phyloP scores from a whole-genome alignment of 1,139 yeast genomes.

The Hansenula sp. region DNA sequence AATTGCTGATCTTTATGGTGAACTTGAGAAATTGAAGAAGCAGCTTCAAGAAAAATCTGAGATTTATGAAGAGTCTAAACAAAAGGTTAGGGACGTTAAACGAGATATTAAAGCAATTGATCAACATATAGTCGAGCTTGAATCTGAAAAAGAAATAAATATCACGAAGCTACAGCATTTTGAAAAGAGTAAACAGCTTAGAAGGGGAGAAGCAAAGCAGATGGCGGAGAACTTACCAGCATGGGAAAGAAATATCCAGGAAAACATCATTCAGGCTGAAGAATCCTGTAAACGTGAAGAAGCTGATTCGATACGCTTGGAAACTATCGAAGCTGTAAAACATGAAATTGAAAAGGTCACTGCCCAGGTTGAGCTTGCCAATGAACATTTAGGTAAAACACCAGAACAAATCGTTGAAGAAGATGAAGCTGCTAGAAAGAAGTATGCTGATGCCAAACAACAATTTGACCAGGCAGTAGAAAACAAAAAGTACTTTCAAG shows the following conservation, averaged over 20 bases:
- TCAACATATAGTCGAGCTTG: conserved; percentile 21
- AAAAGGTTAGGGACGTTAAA: conserved; percentile 13
- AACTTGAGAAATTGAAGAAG: conserved; percentile 18
- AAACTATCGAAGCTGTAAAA: conserved; percentile 30
- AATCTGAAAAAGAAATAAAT: conserved; percentile 19
- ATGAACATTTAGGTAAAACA: conserved; percentile 36
- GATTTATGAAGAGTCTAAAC: conserved; percentile 18
- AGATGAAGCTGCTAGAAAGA: conserved; percentile 30
- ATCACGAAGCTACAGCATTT: conserved; percentile 15
- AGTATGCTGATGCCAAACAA: conserved; percentile 29
- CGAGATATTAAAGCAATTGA: conserved; percentile 18
- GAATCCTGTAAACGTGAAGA: conserved; percentile 30
- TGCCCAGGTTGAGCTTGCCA: conserved; percentile 30
- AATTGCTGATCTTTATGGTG: conserved; percentile 22
- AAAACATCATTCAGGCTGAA: conserved; percentile 30
- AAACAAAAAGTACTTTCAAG: conserved; percentile 27
- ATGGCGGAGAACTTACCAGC: conserved; percentile 26
- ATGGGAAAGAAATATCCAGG: conserved; percentile 25
- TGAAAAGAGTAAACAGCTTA: conserved; percentile 10
- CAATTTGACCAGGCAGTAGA: conserved; percentile 27
- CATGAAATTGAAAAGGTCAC: conserved; percentile 31
- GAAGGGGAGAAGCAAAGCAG: conserved; percentile 20
- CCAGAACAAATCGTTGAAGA: conserved; percentile 37
- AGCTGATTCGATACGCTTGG: conserved; percentile 25
- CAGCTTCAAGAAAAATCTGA: conserved; percentile 21